Base-by-base conservation (phyloP, 2,329 filamentous ascomycete genomes). In the Calonectria fujianensis region DNA sequence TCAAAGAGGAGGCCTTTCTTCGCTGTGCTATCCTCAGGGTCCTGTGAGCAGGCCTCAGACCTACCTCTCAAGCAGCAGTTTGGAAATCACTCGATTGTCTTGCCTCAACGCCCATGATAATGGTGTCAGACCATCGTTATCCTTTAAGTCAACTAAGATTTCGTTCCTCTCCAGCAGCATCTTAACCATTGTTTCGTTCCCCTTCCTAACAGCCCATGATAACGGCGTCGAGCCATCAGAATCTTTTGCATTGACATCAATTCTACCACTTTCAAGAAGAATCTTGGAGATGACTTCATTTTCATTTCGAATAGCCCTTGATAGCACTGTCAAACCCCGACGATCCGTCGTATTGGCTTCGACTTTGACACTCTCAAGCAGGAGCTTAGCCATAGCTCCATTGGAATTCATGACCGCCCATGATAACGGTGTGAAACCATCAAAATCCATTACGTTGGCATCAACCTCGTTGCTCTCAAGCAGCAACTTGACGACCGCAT, bases 401-500 rank as follows among this genome's bases (percentile, higher is more conserved):
- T 66, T 27, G 20, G 41, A 13, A 18, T 35, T 35, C 10, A 2
- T 7, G 18, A 13, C 41, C 4, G 63, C 63, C 24, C 29, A 24
- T 14, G 13, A 18, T n/a, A 66, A 29, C 10, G 63, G 20, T 10
- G n/a, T 51, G 9, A 27, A 4, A 9, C 45, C 41, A 16, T 29
- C 35, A 52, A 4, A 31, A n/a, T 68, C 65, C 27, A n/a, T 32
- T 6, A 11, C 20, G n/a, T 16, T 13, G 10, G 50, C 35, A 14
- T 35, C 65, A 20, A 48, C 20, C 41, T 6, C 4, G 9, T n/a
- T n/a, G 3, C 27, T 41, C 32, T 45, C 35, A 9, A 57, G 35
- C 24, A 70, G 37, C 7, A 59, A 10, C 59, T 64, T 32, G 29
- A 57, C 65, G n/a, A 66, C 31, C 11, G 61, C 68, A 3, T 27